A percentile compares a stretch with the other conserved stretches of the same genome.
Conservation (phyloP, 2,329 filamentous ascomycete species). For the Venturia pyrina region DNA sequence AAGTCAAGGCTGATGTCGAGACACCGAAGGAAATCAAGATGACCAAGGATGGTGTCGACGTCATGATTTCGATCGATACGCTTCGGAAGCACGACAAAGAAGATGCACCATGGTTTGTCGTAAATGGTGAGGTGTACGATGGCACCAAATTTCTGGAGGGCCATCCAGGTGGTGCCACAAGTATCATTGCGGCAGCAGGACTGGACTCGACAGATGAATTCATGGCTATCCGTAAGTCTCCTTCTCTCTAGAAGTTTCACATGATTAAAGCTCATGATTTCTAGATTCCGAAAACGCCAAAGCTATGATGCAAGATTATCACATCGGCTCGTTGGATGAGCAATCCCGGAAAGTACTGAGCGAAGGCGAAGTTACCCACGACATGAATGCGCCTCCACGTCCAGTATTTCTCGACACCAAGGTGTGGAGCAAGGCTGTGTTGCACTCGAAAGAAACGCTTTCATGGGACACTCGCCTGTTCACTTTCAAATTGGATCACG, state of each 20-base stretch:
- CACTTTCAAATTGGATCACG: conserved; percentile 66
- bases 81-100: conserved; percentile 57
- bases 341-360: conserved; percentile 46
- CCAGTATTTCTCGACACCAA: conserved; percentile 61
- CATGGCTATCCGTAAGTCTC: conserved; percentile 70
- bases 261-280: conserved; percentile 19
- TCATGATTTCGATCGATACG: conserved; percentile 59
- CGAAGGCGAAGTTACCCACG: conserved; percentile 31
- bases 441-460: conserved; percentile 57
- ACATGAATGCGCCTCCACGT: conserved; percentile 35
- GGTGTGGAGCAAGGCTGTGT: conserved; percentile 61
- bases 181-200: conserved; percentile 73
- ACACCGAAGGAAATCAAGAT: conserved; percentile 60
- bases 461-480: conserved; percentile 76
- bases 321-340: conserved; percentile 67
- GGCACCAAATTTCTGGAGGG: conserved; percentile 69
- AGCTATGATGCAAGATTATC: conserved; percentile 76
- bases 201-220: conserved; percentile 82
- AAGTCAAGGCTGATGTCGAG: conserved; percentile 22
- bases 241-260: not conserved
- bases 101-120: conserved; percentile 71
- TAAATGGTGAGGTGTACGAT: conserved; percentile 83
- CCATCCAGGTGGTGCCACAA: conserved; percentile 79
- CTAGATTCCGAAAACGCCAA: conserved; percentile 86
- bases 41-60: conserved; percentile 57